phyloP scores from a whole-genome alignment of 2,329 filamentous ascomycete genomes.

The Hymenoscyphus albidus region DNA sequence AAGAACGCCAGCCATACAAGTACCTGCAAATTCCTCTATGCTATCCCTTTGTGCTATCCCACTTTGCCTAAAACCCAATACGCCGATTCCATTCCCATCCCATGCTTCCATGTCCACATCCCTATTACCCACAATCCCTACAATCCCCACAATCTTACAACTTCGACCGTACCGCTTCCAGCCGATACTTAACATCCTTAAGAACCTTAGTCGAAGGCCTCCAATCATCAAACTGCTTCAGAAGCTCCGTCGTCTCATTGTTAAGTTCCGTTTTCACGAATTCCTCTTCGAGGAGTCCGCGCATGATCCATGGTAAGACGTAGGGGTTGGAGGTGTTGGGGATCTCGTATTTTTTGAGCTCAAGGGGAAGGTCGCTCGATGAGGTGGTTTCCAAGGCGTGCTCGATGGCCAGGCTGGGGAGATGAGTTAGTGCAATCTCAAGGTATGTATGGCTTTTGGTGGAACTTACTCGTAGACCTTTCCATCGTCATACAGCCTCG shows the following conservation, averaged over 20 bases:
- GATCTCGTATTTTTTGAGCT: constrained; percentile 49
- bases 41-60: too few species aligned
- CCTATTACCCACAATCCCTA: too few species aligned
- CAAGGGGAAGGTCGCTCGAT: constrained; percentile 45
- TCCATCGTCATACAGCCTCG: constrained; percentile 84
- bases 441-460: not conserved
- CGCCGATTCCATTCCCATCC: too few species aligned
- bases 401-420: constrained; percentile 58
- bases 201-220: constrained; percentile 84
- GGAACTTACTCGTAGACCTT: constrained; percentile 69
- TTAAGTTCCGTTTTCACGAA: constrained; percentile 79
- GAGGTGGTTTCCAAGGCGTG: constrained; percentile 70
- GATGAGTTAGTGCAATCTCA: not conserved
- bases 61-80: too few species aligned
- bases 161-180: constrained; percentile 88
- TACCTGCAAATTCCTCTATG: too few species aligned
- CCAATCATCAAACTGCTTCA: constrained; percentile 93
- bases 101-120: too few species aligned
- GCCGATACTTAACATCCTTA: constrained; percentile 91
- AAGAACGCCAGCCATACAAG: too few species aligned
- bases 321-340: constrained; percentile 70
- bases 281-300: constrained; percentile 87
- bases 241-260: constrained; percentile 70
- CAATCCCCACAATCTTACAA: constrained; percentile 38
- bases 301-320: constrained; percentile 91